Evolutionary conservation across 176 grass and related monocot species (phyloP).

Genomic region (Raddia guianensis): DNA sequence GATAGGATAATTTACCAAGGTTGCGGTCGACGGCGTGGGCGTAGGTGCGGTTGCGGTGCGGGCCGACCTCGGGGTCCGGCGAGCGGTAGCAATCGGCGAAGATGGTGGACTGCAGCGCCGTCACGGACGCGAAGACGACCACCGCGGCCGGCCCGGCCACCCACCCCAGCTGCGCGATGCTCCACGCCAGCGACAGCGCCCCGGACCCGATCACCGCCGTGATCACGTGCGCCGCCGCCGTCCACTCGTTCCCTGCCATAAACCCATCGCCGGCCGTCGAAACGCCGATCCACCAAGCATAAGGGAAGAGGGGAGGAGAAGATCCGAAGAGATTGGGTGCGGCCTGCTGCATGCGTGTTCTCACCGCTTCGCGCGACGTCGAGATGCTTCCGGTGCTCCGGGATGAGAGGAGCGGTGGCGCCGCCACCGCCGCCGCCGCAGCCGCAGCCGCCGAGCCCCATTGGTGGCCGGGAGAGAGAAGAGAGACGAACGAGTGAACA

Average conservation of each 20-base stretch:
- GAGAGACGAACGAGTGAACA: background rate
- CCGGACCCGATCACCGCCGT: constrained; percentile 96
- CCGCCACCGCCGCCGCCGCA: constrained; percentile 23
- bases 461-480: background rate
- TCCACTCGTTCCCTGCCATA: constrained; percentile 69
- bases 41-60: constrained; percentile 92
- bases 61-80: constrained; percentile 70
- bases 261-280: background rate
- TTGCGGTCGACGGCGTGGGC: constrained; percentile 77
- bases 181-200: constrained; percentile 89
- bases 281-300: background rate
- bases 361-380: constrained; percentile 43
- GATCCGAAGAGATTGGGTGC: background rate
- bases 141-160: constrained; percentile 74
- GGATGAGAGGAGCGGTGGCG: constrained; percentile 45
- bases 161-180: constrained; percentile 96
- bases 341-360: background rate
- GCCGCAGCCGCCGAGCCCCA: constrained; percentile 44
- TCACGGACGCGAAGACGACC: constrained; percentile 83
- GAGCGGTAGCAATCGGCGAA: constrained; percentile 92
- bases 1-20: constrained; percentile 58
- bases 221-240: constrained; percentile 87
- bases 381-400: constrained; percentile 27
- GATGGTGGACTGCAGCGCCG: constrained; percentile 78
- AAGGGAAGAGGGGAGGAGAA: too few species aligned